Evolutionary conservation across 1,284 basidiomycete genomes (phyloP), one percentile per base, ranked within the genome.

Genomic region (Athelia psychrophila): DNA sequence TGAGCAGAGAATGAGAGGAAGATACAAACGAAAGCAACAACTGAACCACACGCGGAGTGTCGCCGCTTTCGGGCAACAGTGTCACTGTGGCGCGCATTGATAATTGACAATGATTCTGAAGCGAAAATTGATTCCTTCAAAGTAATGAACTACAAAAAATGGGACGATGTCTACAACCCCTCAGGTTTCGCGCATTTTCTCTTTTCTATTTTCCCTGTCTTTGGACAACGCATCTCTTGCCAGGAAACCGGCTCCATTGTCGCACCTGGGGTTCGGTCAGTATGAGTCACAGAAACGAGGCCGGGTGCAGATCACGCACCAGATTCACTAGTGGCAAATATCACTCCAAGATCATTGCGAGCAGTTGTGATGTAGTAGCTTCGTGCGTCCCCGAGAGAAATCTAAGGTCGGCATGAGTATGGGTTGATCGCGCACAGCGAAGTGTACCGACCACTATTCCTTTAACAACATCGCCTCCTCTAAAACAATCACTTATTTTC

Each of bases 351-450:
- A 59, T 96, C 89, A 68, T 98, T 98, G 40, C 91, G 79, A 5
- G 93, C 95, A 3, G 97, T 99, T 0, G 94, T 93, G 32, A 98
- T 80, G 72, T 95, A 97, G 72, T 98, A 98, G 61, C 88, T 94
- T 50, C 92, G 80, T 20, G 92, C 88, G 71, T 96, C 93, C n/a
- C 94, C 93, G 30, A 96, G 76, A 15, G 93, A 96, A 49, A 95
- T 89, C 93, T 96, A 61, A 18, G 19, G 13, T 32, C 9, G 24
- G 25, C 16, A 35, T 48, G 27, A 48, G 47, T 8, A 8, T 15
- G 30, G 18, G 18, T 6, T 35, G 47, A n/a, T 15, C 20, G 46
- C 38, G 38, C 35, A 24, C 35, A 25, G 25, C 36, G 36, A 42
- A 16, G 19, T 8, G 19, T 15, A 81, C 91, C 69, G 67, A 97